A percentile compares a stretch with the other conserved stretches of the same genome.
These are phyloP conservation scores for Wickerhamomyces mucosus DNA, from an alignment of 805 yeast genomes.

Conservation along the genomic window DNA sequence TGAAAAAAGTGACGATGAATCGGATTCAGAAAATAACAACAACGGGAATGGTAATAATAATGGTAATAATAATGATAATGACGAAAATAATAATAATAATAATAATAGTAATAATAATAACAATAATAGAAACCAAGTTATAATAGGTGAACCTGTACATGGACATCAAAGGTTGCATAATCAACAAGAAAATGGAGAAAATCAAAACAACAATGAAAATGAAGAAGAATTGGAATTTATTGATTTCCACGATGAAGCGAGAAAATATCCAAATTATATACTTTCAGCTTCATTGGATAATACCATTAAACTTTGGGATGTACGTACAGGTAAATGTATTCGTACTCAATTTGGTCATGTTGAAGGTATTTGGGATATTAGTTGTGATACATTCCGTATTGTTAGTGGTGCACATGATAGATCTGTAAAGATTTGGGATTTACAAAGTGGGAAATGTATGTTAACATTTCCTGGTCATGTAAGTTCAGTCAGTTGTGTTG, in stretches of 20 bases:
- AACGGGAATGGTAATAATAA: conserved; percentile 12
- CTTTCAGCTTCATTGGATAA: conserved; percentile 85
- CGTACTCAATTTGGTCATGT: conserved; percentile 96
- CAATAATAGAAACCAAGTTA: conserved; percentile 10
- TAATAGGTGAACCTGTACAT: too few species aligned
- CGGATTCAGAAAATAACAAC: conserved; percentile 8
- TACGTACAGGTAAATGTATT: conserved; percentile 75
- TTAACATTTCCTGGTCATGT: conserved; percentile 79
- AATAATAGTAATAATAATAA: conserved; percentile 8
- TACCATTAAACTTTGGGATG: conserved; percentile 90
- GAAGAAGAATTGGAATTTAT: conserved; percentile 20
- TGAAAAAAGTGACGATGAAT: conserved; percentile 14
- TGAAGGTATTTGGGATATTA: conserved; percentile 96
- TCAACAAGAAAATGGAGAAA: conserved; percentile 6
- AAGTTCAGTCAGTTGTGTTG: conserved; percentile 62
- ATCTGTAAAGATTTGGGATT: conserved; percentile 86
- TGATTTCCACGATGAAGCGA: conserved; percentile 18
- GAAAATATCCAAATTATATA: conserved; percentile 67
- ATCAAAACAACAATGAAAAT: conserved; percentile 7
- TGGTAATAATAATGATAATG: conserved; percentile 12
- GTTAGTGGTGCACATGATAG: conserved; percentile 94
- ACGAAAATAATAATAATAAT: too few species aligned
- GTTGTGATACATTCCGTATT: conserved; percentile 91
- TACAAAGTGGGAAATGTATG: conserved; percentile 89
- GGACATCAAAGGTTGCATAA: too few species aligned